A percentile compares a stretch with the other conserved stretches of the same genome.
Evolutionary conservation across 2,329 filamentous ascomycete species (phyloP).

Genomic region (Aspergillus fructus): DNA sequence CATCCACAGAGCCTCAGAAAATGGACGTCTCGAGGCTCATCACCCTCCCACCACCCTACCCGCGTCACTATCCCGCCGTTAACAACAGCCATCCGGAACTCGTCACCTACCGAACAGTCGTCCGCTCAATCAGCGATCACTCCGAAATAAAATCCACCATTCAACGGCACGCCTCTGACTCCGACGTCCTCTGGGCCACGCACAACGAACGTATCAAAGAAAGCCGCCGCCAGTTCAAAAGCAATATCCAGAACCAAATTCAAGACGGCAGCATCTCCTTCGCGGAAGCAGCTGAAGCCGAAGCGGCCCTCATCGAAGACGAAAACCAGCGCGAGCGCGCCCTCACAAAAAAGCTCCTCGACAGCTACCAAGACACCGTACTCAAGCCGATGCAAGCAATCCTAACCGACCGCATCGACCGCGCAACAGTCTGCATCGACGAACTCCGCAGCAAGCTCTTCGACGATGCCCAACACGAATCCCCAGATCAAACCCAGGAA

Average conservation of each 20-base stretch:
- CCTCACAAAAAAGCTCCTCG: constrained; percentile 76
- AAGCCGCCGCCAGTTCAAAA: constrained; percentile 65
- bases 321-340: constrained; percentile 71
- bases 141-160: constrained; percentile 70
- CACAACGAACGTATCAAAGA: constrained; percentile 54
- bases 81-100: constrained; percentile 94
- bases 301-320: constrained; percentile 69
- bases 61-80: constrained; percentile 89
- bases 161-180: constrained; percentile 44
- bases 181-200: constrained; percentile 57
- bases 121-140: constrained; percentile 72
- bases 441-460: constrained; percentile 71
- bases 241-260: constrained; percentile 77
- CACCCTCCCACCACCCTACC: constrained; percentile 89
- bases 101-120: constrained; percentile 69
- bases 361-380: constrained; percentile 77
- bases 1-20: constrained; percentile 48
- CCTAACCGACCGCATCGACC: constrained; percentile 70
- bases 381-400: constrained; percentile 81
- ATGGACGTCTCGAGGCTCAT: constrained; percentile 90
- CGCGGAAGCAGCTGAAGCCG: constrained; percentile 76
- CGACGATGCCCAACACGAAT: constrained; percentile 65
- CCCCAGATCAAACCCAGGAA: constrained; percentile 83
- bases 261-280: constrained; percentile 76
- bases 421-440: constrained; percentile 74